Evolutionary conservation across 371 early-diverging fungal genomes (phyloP), one percentile per base, ranked within the genome.

Genomic region (Mortierella sp.): DNA sequence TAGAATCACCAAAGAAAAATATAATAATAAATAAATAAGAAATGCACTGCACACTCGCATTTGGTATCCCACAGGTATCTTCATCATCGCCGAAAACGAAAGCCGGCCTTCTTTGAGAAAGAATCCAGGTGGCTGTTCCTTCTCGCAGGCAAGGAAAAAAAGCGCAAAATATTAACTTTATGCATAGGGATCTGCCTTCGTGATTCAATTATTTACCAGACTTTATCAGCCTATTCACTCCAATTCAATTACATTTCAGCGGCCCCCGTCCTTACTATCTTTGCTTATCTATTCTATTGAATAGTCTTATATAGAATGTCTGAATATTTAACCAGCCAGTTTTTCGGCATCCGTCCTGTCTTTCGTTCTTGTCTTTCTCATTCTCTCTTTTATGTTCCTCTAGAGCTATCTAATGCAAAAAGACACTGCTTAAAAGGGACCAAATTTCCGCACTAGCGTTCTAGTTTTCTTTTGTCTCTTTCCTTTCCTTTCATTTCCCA

Each of bases 401-500:
- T 32, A 8, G 21, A 8, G 31, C 19, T 11, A 31, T 32, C 46
- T 37, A 27, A 4, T 26, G 49, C 47, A 55, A 48, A 55, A 48
- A 17, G 46, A 17, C 17, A 44, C 27, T 32, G 11, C n/a, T 55
- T 48, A 39, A 63, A 55, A 50, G 37, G 17, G 32, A 57, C 51
- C 58, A 50, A 41, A 21, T 49, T 48, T 44, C 60, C 49, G 42
- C 50, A 41, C 62, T 56, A 61, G 56, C 37, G 30, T 46, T 51
- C 57, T 52, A 50, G 39, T 56, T n/a, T 34, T 49, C 47, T 43
- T 52, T n/a, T 26, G 30, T 14, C n/a, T 24, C 44, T 46, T 44
- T 34, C 24, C 26, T 43, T 26, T 39, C 19, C 54, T 31, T 54
- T 19, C 8, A 24, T 19, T 15, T 47, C 0, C 32, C 31, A 6